A percentile compares a stretch with the other conserved stretches of the same genome.
Evolutionary conservation across 2,329 filamentous ascomycete genomes (phyloP).

Genomic region (Colletotrichum sansevieriae): DNA sequence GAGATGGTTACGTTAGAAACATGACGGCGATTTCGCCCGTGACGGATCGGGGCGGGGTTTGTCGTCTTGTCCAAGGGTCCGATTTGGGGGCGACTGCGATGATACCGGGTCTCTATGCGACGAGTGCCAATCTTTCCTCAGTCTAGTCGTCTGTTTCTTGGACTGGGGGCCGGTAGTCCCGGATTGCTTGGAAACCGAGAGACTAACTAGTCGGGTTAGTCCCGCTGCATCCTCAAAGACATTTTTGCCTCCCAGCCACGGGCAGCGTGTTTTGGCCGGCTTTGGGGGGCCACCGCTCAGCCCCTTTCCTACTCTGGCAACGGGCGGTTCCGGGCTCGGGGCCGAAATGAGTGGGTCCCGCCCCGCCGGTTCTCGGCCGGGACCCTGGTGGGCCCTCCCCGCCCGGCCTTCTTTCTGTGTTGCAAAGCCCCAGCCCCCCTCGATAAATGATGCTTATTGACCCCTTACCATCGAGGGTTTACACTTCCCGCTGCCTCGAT

Average conservation of each 20-base stretch:
- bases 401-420: not conserved
- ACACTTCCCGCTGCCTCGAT: conserved; percentile 31
- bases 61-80: not conserved
- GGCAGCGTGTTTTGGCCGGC: conserved; percentile 9
- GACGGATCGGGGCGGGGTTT: not conserved
- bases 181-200: conserved; percentile 7
- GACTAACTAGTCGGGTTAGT: conserved; percentile 4
- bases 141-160: not conserved
- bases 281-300: not conserved
- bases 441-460: not conserved
- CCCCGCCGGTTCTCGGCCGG: conserved; percentile 17
- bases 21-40: conserved; percentile 5
- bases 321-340: conserved; percentile 1
- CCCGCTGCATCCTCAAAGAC: not conserved
- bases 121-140: conserved; percentile 8
- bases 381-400: conserved; percentile 1
- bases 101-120: conserved; percentile 3
- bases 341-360: conserved; percentile 7
- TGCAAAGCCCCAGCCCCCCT: not conserved
- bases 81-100: conserved; percentile 11
- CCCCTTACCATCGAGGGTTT: conserved; percentile 10
- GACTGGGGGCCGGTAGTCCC: not conserved
- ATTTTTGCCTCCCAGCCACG: not conserved
- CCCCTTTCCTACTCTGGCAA: not conserved
- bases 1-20: conserved; percentile 15